phyloP scores from a whole-genome alignment of 1,139 yeast genomes.

The Waltiozyma sp. region DNA sequence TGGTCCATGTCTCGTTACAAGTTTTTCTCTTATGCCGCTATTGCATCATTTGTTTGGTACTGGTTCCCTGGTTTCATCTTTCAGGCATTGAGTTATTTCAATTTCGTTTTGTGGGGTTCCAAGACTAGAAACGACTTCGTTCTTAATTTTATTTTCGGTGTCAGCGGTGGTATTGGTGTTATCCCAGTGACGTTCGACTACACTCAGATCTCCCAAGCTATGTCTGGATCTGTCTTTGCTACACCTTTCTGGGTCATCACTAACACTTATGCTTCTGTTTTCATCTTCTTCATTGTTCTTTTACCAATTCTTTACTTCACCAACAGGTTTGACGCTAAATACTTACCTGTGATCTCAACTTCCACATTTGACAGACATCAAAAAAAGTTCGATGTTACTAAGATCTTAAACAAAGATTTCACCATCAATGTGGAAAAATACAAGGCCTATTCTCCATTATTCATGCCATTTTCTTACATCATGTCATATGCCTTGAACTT shows the following conservation, averaged over 20 bases:
- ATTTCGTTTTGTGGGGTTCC: constrained; percentile 41
- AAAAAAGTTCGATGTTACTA: constrained; percentile 24
- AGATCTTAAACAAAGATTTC: constrained; percentile 26
- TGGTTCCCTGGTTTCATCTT: constrained; percentile 49
- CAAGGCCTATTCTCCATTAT: constrained; percentile 26
- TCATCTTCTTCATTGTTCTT: constrained; percentile 23
- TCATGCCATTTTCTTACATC: constrained; percentile 29
- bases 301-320: constrained; percentile 27
- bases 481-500: constrained; percentile 31
- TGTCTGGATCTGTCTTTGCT: constrained; percentile 33
- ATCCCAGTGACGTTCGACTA: constrained; percentile 41
- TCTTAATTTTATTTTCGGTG: constrained; percentile 41
- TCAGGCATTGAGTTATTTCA: constrained; percentile 39
- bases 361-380: constrained; percentile 27
- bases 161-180: constrained; percentile 39
- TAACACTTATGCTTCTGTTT: constrained; percentile 23
- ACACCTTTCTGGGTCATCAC: constrained; percentile 42
- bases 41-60: constrained; percentile 35
- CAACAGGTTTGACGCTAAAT: constrained; percentile 30
- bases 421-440: constrained; percentile 22
- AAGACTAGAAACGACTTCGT: constrained; percentile 25
- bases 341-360: constrained; percentile 29
- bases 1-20: constrained; percentile 35
- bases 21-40: constrained; percentile 32
- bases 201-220: constrained; percentile 31